These are phyloP conservation scores for Amphicarpaea edgeworthii DNA, from an alignment of 306 rosid species.

Conservation along the genomic window DNA sequence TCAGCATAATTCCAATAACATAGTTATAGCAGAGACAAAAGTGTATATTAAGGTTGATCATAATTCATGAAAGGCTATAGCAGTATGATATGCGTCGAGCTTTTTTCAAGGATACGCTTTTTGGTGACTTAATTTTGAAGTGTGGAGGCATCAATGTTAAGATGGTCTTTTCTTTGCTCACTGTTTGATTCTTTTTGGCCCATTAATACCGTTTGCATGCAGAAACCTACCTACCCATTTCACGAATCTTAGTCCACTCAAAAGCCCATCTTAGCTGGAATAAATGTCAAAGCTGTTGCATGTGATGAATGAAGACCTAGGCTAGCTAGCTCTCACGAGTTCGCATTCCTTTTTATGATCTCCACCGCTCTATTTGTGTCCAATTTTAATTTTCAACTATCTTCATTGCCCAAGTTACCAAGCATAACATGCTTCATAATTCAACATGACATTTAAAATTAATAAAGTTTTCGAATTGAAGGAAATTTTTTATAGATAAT, in stretches of 20 bases:
- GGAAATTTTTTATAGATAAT: too few relatives aligned
- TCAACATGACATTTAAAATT: not conserved
- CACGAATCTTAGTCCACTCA: too few relatives aligned
- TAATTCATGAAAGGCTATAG: not conserved
- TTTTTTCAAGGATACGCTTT: not conserved
- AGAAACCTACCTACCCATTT: too few relatives aligned
- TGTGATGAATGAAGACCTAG: not conserved
- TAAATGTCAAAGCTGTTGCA: not conserved
- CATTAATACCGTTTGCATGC: too few relatives aligned
- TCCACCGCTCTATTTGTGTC: not conserved
- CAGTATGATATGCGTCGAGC: not conserved
- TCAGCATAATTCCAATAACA: not conserved
- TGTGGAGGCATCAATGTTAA: too few relatives aligned
- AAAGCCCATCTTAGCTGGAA: too few relatives aligned
- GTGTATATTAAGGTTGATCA: not conserved
- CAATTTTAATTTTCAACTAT: not conserved
- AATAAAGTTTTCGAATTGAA: not conserved
- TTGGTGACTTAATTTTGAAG: not conserved
- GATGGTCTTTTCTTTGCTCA: not conserved
- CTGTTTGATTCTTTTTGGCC: not conserved
- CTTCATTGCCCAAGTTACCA: not conserved
- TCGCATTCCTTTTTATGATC: not conserved
- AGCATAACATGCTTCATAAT: not conserved
- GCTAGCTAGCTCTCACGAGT: not conserved
- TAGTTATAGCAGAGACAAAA: not conserved